Evolutionary conservation across 768 basidiomycete genomes (phyloP).

Genomic region (Amanita inopinata): DNA sequence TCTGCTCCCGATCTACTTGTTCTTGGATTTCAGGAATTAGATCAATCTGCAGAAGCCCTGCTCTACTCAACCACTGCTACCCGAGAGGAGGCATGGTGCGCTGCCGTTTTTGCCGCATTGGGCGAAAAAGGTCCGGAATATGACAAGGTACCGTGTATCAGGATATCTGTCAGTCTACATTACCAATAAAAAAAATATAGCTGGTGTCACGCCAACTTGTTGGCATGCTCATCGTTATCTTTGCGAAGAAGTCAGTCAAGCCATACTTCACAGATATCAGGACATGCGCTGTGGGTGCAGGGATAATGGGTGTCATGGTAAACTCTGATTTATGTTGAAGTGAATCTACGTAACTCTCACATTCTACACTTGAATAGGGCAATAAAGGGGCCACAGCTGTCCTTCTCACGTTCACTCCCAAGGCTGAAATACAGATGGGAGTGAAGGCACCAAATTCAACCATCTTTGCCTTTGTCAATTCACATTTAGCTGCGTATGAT

Average conservation of each 20-base stretch:
- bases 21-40: conserved; percentile 76
- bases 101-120: conserved; percentile 58
- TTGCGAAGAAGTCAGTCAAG: conserved; percentile 46
- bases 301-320: conserved; percentile 76
- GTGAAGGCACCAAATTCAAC: conserved; percentile 8
- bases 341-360: background rate
- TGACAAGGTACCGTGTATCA: conserved; percentile 42
- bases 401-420: conserved; percentile 40
- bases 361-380: conserved; percentile 40
- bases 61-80: conserved; percentile 55
- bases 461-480: conserved; percentile 62
- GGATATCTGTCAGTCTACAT: background rate
- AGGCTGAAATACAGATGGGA: conserved; percentile 7
- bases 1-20: conserved; percentile 53
- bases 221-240: conserved; percentile 66
- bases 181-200: conserved; percentile 23
- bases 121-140: conserved; percentile 56
- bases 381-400: conserved; percentile 77
- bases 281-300: conserved; percentile 50
- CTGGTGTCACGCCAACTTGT: conserved; percentile 72
- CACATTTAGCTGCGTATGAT: conserved; percentile 79
- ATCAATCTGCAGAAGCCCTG: conserved; percentile 69
- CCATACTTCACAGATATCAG: conserved; percentile 44
- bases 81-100: conserved; percentile 64
- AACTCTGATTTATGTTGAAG: conserved; percentile 11